Conservation (phyloP, 192 early-diverging fungal genomes). For the Coemansia sp. region DNA sequence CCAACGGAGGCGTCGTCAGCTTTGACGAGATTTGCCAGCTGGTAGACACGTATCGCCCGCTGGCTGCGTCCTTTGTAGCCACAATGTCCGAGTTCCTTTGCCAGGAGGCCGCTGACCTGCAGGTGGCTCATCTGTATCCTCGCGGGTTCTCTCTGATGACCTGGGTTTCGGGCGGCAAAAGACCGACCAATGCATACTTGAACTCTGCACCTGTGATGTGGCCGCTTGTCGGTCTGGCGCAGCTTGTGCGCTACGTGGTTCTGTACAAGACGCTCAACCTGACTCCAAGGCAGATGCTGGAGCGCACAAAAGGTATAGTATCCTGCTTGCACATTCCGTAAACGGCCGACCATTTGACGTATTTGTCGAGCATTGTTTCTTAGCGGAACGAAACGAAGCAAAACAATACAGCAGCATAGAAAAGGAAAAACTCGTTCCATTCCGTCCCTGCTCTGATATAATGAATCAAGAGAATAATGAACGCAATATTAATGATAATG, state of each 20-base stretch:
- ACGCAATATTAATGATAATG: background rate
- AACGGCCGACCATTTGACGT: too few species aligned
- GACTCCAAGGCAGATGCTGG: conserved; percentile 54
- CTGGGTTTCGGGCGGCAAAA: conserved; percentile 58
- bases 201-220: conserved; percentile 70
- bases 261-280: conserved; percentile 60
- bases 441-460: too few species aligned
- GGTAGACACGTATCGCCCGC: conserved; percentile 62
- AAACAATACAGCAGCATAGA: background rate
- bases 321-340: too few species aligned
- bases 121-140: conserved; percentile 60
- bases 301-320: conserved; percentile 25
- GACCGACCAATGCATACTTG: conserved; percentile 65
- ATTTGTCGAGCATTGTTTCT: too few species aligned
- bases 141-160: conserved; percentile 77
- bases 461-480: background rate
- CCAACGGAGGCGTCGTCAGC: conserved; percentile 57
- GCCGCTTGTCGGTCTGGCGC: conserved; percentile 82
- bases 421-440: too few species aligned
- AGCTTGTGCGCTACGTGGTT: conserved; percentile 80
- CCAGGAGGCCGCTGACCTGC: conserved; percentile 54
- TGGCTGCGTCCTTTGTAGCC: conserved; percentile 65
- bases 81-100: conserved; percentile 66
- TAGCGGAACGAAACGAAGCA: background rate
- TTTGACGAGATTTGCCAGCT: conserved; percentile 72